Percentiles rank a stretch among this genome's conserved stretches.
These are phyloP conservation scores for Trichoderma polysporum DNA, from an alignment of 2,329 filamentous ascomycete genomes.

Conservation along the genomic window DNA sequence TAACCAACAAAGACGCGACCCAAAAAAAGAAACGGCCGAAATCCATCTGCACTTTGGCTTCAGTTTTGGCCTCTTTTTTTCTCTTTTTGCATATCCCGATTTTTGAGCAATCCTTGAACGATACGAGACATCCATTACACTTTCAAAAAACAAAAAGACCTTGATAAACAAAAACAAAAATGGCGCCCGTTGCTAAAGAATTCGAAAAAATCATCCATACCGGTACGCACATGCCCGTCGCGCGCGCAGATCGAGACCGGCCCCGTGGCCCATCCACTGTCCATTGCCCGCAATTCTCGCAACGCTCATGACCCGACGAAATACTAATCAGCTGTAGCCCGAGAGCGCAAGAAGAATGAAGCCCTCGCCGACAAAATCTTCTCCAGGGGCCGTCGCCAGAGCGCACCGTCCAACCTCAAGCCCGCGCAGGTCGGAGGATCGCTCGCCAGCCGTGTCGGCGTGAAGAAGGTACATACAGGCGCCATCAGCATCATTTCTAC, in stretches of 20 bases:
- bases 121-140: background rate
- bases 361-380: conserved; percentile 72
- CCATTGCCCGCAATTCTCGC: conserved; percentile 49
- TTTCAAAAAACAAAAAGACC: background rate
- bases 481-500: too few species aligned
- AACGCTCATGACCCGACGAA: conserved; percentile 37
- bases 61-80: background rate
- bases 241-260: background rate
- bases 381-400: conserved; percentile 58
- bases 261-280: background rate
- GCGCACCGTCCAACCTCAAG: conserved; percentile 53
- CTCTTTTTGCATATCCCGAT: too few species aligned
- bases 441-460: conserved; percentile 69
- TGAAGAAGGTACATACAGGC: conserved; percentile 64
- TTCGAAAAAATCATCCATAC: conserved; percentile 57
- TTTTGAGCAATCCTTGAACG: background rate
- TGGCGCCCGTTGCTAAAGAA: conserved; percentile 47
- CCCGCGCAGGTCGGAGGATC: conserved; percentile 47
- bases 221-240: conserved; percentile 37
- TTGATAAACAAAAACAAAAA: conserved; percentile 24
- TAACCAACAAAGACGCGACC: conserved; percentile 7
- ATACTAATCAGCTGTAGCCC: conserved; percentile 43
- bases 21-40: background rate
- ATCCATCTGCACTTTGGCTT: background rate
- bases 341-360: conserved; percentile 70